phyloP scores from a whole-genome alignment of 768 basidiomycete genomes.

The Paxillus involutus region DNA sequence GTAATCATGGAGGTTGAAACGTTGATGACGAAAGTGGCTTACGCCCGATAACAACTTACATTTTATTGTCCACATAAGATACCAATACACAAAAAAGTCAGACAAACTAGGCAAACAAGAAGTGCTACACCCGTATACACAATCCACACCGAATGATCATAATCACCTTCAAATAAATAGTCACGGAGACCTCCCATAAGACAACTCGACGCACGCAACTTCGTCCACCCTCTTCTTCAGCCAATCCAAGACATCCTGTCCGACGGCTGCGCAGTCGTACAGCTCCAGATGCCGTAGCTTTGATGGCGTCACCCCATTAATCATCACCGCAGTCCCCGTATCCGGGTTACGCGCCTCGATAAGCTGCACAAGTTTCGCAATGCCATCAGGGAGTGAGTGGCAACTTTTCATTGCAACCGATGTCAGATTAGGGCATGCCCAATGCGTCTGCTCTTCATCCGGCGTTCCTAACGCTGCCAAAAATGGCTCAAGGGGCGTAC shows the following conservation, averaged over 20 bases:
- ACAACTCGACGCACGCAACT: slow-evolving; percentile 61
- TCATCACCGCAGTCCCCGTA: slow-evolving; percentile 31
- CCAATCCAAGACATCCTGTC: slow-evolving; percentile 72
- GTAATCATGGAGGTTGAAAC: not conserved
- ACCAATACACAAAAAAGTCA: slow-evolving; percentile 17
- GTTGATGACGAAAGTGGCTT: not conserved
- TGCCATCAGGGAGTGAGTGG: slow-evolving; percentile 62
- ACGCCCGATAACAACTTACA: not conserved
- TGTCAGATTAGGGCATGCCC: slow-evolving; percentile 65
- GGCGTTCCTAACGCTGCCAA: slow-evolving; percentile 56
- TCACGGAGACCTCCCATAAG: slow-evolving; percentile 42
- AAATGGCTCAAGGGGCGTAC: slow-evolving; percentile 65
- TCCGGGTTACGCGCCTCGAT: slow-evolving; percentile 72
- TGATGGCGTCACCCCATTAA: slow-evolving; percentile 49
- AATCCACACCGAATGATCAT: not conserved
- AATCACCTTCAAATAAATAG: not conserved
- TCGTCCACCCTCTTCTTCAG: slow-evolving; percentile 58
- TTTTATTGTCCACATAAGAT: slow-evolving; percentile 10
- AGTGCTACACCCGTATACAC: not conserved
- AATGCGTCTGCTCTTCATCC: slow-evolving; percentile 57
- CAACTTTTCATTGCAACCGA: slow-evolving; percentile 63
- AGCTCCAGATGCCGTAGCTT: slow-evolving; percentile 60
- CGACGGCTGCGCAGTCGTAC: slow-evolving; percentile 63
- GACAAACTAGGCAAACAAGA: slow-evolving; percentile 5
- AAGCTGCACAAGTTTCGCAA: slow-evolving; percentile 68